Evolutionary conservation across 495 filamentous ascomycete species (phyloP), one percentile per base, ranked within the genome.

Genomic region (Cairneyella variabilis): DNA sequence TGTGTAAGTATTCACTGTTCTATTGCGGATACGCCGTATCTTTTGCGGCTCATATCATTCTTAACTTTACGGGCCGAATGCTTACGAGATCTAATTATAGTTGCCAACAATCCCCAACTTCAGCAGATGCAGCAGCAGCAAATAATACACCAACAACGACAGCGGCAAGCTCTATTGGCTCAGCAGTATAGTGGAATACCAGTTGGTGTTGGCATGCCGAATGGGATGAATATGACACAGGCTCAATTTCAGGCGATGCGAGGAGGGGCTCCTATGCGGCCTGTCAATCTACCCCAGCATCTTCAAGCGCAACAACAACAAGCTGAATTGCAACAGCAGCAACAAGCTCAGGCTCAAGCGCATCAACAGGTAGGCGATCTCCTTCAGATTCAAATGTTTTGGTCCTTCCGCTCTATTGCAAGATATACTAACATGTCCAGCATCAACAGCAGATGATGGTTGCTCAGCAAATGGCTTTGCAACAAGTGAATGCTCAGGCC

Each of bases 171-270:
- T 67, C 72, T 57, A 56, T 53, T 56, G 40, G 47, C 51, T 10
- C 73, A 74, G 21, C 75, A 77, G 16, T 71, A 75, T 36, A 75
- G 69, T 57, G 76, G 73, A 28, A 69, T 79, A 48, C 70, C 73
- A 1, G 70, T 76, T n/a, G 74, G 70, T 25, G 68, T 85, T n/a
- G 74, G 70, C 25, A 68, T 85, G 59, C 79, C 78, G 18, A 82
- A 86, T 62, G 81, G 78, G 14, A 78, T 83, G 22, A 80, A 70
- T 22, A 68, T 86, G 48, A 83, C 59, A 52, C 68, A 74, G 22
- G 75, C 75, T 23, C 81, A 85, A 51, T 71, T 80, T 56, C 71
- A 73, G 39, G 76, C 79, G 21, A 79, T 86, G 72, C 73, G 78
- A 50, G 69, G 58, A 44, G 55, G 47, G 7, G 52, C 58, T 4